These are phyloP conservation scores for Candida freyschussii DNA, from an alignment of 1,139 yeast species.

Conservation along the genomic window DNA sequence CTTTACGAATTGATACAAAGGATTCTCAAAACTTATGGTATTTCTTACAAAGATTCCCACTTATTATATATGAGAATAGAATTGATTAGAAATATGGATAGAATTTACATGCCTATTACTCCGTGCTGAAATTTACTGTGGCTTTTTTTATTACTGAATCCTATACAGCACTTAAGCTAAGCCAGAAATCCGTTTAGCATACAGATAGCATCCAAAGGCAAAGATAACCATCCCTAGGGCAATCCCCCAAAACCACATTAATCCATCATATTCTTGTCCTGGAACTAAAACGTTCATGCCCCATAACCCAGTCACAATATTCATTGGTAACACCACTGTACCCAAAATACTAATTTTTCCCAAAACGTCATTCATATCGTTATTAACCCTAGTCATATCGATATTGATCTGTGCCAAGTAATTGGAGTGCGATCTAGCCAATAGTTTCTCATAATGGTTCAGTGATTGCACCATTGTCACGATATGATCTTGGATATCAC, in stretches of 20 bases:
- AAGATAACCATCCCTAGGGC: conserved; percentile 38
- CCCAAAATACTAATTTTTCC: conserved; percentile 93
- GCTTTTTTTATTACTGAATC: no score
- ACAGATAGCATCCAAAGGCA: conserved; percentile 40
- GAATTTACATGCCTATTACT: no score
- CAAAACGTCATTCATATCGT: conserved; percentile 92
- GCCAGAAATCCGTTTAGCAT: conserved; percentile 39
- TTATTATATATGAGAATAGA: no score
- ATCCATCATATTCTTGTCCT: conserved; percentile 71
- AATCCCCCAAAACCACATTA: conserved; percentile 73
- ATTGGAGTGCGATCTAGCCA: conserved; percentile 91
- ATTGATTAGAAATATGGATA: no score
- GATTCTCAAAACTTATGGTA: no score
- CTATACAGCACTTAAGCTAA: no score
- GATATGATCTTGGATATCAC: conserved; percentile 92
- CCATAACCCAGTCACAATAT: conserved; percentile 94
- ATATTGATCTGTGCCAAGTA: conserved; percentile 94
- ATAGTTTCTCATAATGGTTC: conserved; percentile 87
- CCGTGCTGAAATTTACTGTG: no score
- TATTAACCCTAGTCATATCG: conserved; percentile 96
- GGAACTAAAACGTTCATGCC: conserved; percentile 98
- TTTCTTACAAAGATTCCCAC: no score
- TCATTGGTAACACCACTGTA: conserved; percentile 90
- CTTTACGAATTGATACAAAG: no score
- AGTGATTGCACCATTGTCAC: conserved; percentile 94